Percentiles rank a stretch among this genome's conserved stretches.
Conservation (phyloP, 345 rosid species). For the Gossypium australe region DNA sequence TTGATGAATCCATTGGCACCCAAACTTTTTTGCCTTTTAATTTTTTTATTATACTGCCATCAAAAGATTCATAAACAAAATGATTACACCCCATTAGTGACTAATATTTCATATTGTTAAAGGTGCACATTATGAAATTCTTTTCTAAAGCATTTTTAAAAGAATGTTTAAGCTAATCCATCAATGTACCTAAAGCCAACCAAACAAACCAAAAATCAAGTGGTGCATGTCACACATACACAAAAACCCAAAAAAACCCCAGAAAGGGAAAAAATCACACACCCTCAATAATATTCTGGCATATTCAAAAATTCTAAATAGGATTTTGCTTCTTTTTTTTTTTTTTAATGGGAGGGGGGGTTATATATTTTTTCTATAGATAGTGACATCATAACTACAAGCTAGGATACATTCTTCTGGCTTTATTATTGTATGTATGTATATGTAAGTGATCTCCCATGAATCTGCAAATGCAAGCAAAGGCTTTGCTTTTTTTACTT, state of each 20-base stretch:
- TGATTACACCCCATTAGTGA: neutral
- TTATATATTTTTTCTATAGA: constrained; percentile 3
- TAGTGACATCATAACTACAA: constrained; percentile 35
- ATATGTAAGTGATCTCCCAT: constrained; percentile 10
- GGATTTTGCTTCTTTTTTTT: neutral
- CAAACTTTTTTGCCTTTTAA: neutral
- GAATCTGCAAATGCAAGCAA: constrained; percentile 45
- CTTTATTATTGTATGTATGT: neutral
- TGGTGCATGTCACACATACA: neutral
- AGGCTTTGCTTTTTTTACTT: constrained; percentile 21
- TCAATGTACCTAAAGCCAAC: constrained; percentile 13
- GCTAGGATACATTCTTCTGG: constrained; percentile 27
- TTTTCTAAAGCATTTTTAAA: neutral
- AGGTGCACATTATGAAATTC: constrained; percentile 11
- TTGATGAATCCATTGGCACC: constrained; percentile 2
- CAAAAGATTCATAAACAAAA: neutral
- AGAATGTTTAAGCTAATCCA: constrained; percentile 11
- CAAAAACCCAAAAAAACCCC: neutral
- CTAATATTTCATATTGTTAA: constrained; percentile 3
- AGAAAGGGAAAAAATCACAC: neutral
- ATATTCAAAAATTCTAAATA: neutral
- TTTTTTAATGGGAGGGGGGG: neutral
- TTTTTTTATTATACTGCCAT: neutral
- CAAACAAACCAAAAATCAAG: constrained; percentile 5
- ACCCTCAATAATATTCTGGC: neutral